A percentile compares a stretch with the other conserved stretches of the same genome.
phyloP scores from a whole-genome alignment of 1,284 basidiomycete species.

The Apiotrichum sp. region DNA sequence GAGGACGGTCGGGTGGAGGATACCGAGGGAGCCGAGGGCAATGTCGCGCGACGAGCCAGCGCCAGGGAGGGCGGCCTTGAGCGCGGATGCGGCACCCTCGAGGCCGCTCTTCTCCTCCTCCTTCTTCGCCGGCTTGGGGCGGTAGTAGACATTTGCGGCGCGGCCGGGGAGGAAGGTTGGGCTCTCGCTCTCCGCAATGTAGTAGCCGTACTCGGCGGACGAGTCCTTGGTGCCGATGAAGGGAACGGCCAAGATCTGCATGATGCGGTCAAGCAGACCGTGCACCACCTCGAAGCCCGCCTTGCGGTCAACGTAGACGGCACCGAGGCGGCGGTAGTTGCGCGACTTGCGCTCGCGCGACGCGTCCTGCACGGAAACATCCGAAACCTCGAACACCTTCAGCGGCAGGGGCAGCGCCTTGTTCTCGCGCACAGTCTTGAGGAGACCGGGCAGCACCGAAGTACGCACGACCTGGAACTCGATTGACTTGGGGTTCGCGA shows the following conservation, averaged over 20 bases:
- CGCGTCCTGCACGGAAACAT: slow-evolving; percentile 84
- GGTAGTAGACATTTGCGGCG: slow-evolving; percentile 83
- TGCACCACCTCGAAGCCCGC: slow-evolving; percentile 97
- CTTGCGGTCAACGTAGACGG: slow-evolving; percentile 91
- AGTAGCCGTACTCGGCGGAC: slow-evolving; percentile 70
- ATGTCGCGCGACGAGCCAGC: slow-evolving; percentile 51
- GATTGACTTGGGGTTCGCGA: slow-evolving; percentile 93
- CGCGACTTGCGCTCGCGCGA: slow-evolving; percentile 72
- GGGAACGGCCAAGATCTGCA: slow-evolving; percentile 89
- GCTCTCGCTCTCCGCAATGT: slow-evolving; percentile 83
- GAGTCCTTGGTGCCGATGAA: slow-evolving; percentile 59
- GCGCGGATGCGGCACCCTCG: slow-evolving; percentile 38
- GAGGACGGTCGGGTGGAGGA: slow-evolving; percentile 84
- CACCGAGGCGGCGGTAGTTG: slow-evolving; percentile 81
- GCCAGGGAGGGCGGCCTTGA: slow-evolving; percentile 44
- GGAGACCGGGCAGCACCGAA: slow-evolving; percentile 84
- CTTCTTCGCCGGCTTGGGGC: slow-evolving; percentile 51
- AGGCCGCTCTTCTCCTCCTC: slow-evolving; percentile 27
- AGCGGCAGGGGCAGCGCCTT: slow-evolving; percentile 86
- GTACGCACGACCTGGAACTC: slow-evolving; percentile 98
- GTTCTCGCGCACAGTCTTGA: slow-evolving; percentile 97
- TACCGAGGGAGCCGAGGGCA: slow-evolving; percentile 75
- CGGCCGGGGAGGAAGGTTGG: slow-evolving; percentile 91
- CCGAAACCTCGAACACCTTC: slow-evolving; percentile 88
- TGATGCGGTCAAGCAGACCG: slow-evolving; percentile 84